Percentiles rank a stretch among this genome's conserved stretches.
Evolutionary conservation across 73 alveolate genomes (phyloP).

Genomic region (Symbiodinium pilosum): DNA sequence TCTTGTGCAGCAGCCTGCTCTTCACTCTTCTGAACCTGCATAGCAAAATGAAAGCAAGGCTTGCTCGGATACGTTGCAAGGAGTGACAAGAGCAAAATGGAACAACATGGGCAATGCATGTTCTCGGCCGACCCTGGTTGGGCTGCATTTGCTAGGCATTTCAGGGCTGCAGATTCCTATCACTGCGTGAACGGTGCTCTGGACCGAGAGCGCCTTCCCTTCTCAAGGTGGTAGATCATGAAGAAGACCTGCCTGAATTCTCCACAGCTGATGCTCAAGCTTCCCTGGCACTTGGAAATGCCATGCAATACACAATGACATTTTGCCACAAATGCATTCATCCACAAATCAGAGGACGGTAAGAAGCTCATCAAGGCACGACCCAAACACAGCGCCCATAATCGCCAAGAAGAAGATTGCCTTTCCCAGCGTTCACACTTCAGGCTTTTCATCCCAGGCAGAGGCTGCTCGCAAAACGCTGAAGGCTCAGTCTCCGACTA

Average conservation of each 20-base stretch:
- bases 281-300: neutral
- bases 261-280: no score
- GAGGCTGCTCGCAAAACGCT: no score
- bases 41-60: no score
- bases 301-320: neutral
- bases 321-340: neutral
- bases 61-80: no score
- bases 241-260: neutral
- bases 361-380: neutral
- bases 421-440: neutral
- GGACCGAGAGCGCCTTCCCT: neutral
- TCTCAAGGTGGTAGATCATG: neutral
- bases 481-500: neutral
- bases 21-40: neutral
- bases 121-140: no score
- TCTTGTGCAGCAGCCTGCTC: neutral
- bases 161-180: no score
- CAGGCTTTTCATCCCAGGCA: neutral
- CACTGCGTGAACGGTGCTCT: no score
- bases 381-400: neutral
- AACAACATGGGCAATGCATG: no score
- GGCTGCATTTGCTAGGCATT: no score
- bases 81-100: no score
- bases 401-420: neutral
- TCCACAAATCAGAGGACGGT: neutral